Percentiles rank a stretch among this genome's conserved stretches.
Evolutionary conservation across 2,329 filamentous ascomycete species (phyloP).

Genomic region (Thermothelomyces thermophilus): DNA sequence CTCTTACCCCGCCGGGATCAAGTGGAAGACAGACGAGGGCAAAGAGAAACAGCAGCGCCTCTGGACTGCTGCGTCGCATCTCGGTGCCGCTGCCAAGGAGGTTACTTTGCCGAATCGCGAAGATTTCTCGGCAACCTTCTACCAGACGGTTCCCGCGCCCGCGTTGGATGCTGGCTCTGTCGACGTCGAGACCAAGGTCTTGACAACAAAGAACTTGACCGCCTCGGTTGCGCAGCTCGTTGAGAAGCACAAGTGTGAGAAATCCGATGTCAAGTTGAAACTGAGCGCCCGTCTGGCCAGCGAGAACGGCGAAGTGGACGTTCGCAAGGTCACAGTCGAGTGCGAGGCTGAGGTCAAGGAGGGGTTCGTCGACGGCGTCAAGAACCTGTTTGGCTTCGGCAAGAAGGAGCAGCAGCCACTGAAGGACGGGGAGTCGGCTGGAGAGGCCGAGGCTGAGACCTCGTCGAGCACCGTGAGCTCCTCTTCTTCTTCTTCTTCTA

Average conservation of each 20-base stretch:
- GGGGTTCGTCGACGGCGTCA: constrained; percentile 84
- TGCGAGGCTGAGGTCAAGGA: constrained; percentile 79
- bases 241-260: constrained; percentile 69
- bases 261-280: constrained; percentile 72
- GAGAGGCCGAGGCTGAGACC: constrained; percentile 37
- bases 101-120: constrained; percentile 74
- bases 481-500: too few relatives aligned
- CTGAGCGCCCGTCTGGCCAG: constrained; percentile 66
- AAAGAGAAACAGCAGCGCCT: constrained; percentile 74
- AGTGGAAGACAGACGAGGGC: constrained; percentile 62
- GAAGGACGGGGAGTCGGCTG: constrained; percentile 49
- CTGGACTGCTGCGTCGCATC: constrained; percentile 69
- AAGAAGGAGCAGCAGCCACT: constrained; percentile 71
- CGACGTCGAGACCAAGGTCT: constrained; percentile 52
- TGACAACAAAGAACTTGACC: constrained; percentile 81
- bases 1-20: constrained; percentile 66
- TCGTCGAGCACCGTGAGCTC: constrained; percentile 33
- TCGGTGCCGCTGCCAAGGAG: constrained; percentile 73
- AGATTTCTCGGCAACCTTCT: constrained; percentile 75
- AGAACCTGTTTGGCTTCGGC: constrained; percentile 92
- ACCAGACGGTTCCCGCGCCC: constrained; percentile 57
- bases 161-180: constrained; percentile 34
- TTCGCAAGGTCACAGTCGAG: constrained; percentile 69
- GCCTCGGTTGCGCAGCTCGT: constrained; percentile 71
- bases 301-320: constrained; percentile 72